phyloP scores from a whole-genome alignment of 2,329 filamentous ascomycete species.

The Biscogniauxia mediterranea region DNA sequence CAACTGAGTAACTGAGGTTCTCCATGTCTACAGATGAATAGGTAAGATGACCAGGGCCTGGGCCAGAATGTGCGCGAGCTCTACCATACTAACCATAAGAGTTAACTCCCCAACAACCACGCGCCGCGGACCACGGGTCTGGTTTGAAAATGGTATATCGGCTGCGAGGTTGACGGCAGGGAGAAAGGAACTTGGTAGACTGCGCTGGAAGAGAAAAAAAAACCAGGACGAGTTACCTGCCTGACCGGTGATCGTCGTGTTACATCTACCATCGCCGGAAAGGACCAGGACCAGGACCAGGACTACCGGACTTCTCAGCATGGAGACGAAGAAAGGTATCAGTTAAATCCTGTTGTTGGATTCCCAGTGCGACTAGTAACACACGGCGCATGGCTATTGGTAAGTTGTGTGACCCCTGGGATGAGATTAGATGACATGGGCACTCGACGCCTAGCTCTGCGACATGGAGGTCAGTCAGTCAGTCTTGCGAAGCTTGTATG shows the following conservation, averaged over 20 bases:
- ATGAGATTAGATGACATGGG: conserved; percentile 12
- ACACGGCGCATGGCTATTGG: conserved; percentile 19
- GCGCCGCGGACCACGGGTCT: not conserved
- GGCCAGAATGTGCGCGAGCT: not conserved
- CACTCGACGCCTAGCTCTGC: conserved; percentile 6
- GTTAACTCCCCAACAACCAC: not conserved
- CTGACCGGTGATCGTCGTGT: not conserved
- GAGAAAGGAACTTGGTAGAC: not conserved
- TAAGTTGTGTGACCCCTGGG: conserved; percentile 17
- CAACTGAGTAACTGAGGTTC: not conserved
- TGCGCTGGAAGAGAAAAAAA: not conserved
- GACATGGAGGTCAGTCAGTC: conserved; percentile 6
- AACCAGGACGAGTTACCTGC: not conserved
- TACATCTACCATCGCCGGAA: not conserved
- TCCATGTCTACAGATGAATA: not conserved
- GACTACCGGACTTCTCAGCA: not conserved
- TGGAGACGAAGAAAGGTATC: not conserved
- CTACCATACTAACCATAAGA: not conserved
- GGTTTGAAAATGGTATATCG: not conserved
- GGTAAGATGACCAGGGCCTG: not conserved
- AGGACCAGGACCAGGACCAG: not conserved
- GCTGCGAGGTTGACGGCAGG: not conserved
- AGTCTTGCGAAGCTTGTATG: conserved; percentile 1
- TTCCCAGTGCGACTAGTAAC: not conserved
- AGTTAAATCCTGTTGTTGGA: not conserved